phyloP scores from a whole-genome alignment of 768 basidiomycete genomes.

The Agrocybe pediades region DNA sequence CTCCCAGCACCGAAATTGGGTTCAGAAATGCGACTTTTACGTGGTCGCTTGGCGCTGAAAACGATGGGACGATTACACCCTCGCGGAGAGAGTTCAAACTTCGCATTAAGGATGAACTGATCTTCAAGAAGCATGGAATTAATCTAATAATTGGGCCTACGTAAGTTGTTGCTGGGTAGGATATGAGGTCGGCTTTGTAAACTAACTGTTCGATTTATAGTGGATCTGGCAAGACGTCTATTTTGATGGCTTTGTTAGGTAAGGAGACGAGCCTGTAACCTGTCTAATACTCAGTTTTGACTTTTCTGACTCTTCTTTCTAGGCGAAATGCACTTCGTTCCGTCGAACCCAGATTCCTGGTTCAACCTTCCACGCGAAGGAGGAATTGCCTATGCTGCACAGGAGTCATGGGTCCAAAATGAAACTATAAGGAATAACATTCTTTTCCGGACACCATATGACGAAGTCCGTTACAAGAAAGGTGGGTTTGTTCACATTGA shows the following conservation, averaged over 20 bases:
- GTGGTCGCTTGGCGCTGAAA: background rate
- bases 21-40: constrained; percentile 9
- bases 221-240: constrained; percentile 63
- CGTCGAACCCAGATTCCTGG: constrained; percentile 54
- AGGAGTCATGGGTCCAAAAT: constrained; percentile 87
- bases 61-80: background rate
- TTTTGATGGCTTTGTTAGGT: constrained; percentile 62
- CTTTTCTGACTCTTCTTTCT: background rate
- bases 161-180: constrained; percentile 11
- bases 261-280: constrained; percentile 25
- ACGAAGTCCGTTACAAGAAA: constrained; percentile 77
- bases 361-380: constrained; percentile 67
- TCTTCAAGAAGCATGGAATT: constrained; percentile 53
- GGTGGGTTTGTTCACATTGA: constrained; percentile 15
- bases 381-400: constrained; percentile 79
- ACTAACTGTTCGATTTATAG: constrained; percentile 3
- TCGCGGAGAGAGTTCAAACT: constrained; percentile 43
- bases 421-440: constrained; percentile 84
- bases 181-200: background rate
- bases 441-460: constrained; percentile 74
- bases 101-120: constrained; percentile 50
- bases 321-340: constrained; percentile 71
- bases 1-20: background rate
- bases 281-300: background rate
- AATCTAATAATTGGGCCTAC: constrained; percentile 66